A percentile compares a stretch with the other conserved stretches of the same genome.
Evolutionary conservation across 805 yeast species (phyloP).

Genomic region (Suhomyces faveliae): DNA sequence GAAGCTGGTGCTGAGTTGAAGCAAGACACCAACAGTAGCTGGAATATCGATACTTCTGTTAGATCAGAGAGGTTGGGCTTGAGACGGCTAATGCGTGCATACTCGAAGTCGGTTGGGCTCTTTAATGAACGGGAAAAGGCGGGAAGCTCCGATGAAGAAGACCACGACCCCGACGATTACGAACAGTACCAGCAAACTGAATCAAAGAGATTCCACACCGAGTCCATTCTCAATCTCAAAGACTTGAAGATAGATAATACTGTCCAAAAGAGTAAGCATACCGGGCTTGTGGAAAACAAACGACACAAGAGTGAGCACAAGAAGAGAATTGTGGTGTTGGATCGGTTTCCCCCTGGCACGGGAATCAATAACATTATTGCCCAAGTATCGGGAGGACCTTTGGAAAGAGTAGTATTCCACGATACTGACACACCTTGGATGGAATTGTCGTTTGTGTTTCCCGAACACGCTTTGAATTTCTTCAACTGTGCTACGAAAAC

Average conservation of each 20-base stretch:
- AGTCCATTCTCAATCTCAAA: not conserved
- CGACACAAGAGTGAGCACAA: not conserved
- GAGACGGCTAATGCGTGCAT: slow-evolving; percentile 7
- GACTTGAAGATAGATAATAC: not conserved
- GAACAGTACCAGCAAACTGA: not conserved
- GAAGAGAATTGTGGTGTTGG: slow-evolving; percentile 14
- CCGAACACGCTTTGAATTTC: slow-evolving; percentile 55
- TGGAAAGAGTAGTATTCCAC: slow-evolving; percentile 48
- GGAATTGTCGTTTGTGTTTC: slow-evolving; percentile 52
- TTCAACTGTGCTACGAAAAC: slow-evolving; percentile 46
- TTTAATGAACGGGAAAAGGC: not conserved
- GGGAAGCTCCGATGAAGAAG: not conserved
- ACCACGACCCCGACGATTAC: not conserved
- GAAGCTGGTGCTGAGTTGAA: not conserved
- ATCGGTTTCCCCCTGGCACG: slow-evolving; percentile 40
- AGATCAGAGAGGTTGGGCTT: slow-evolving; percentile 7
- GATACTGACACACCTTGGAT: slow-evolving; percentile 19
- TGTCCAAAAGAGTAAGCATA: not conserved
- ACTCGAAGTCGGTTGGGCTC: slow-evolving; percentile 1
- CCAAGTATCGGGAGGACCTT: slow-evolving; percentile 67
- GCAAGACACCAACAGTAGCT: not conserved
- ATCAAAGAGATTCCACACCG: not conserved
- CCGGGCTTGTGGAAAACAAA: not conserved
- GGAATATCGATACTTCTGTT: not conserved
- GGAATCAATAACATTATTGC: slow-evolving; percentile 52